Conservation (phyloP, 2,329 filamentous ascomycete species). For the Pyricularia sp. region DNA sequence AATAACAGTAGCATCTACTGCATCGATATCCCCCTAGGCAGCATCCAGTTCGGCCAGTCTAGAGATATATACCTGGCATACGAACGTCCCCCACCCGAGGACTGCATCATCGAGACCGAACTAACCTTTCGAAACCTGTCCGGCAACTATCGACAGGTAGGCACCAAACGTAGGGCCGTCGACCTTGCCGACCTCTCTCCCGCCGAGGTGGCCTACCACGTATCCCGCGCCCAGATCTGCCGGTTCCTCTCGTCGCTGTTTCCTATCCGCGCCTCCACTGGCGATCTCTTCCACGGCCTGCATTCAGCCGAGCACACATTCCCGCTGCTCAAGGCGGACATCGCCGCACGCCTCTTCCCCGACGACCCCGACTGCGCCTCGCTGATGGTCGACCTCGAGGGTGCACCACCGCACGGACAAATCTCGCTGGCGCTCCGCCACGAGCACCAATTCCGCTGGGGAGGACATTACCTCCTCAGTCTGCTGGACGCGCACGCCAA, state of each 20-base stretch:
- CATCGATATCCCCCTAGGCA: conserved; percentile 32
- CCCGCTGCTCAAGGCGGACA: not conserved
- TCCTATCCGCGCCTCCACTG: conserved; percentile 15
- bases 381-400: conserved; percentile 35
- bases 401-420: conserved; percentile 31
- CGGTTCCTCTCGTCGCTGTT: conserved; percentile 33
- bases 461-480: conserved; percentile 43
- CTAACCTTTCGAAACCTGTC: conserved; percentile 21
- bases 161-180: conserved; percentile 9
- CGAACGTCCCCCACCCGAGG: conserved; percentile 8
- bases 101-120: conserved; percentile 17
- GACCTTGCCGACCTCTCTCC: conserved; percentile 12
- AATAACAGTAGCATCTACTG: not conserved
- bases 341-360: not conserved
- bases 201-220: conserved; percentile 35
- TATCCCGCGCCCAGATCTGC: conserved; percentile 36
- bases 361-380: conserved; percentile 28
- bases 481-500: conserved; percentile 41
- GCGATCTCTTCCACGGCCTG: not conserved
- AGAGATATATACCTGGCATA: conserved; percentile 37
- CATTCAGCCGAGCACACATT: not conserved
- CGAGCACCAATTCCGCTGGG: conserved; percentile 36
- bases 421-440: conserved; percentile 31
- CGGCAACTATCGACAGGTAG: not conserved
- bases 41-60: conserved; percentile 47